Percentiles rank a stretch among this genome's conserved stretches.
Conservation (phyloP, 352 stramenopile species). For the Thalassiosira hispida region DNA sequence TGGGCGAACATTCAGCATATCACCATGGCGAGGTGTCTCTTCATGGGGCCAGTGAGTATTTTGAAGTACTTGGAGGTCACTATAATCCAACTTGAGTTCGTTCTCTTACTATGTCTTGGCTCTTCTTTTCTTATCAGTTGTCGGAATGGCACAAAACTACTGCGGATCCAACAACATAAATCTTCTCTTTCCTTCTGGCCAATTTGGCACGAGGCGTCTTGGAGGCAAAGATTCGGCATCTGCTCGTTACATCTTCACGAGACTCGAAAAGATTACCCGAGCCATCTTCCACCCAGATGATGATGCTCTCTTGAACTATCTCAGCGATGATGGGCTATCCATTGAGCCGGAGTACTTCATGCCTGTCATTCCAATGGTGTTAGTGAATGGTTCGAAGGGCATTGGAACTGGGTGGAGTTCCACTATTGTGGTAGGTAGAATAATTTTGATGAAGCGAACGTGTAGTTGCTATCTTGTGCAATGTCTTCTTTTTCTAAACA, state of each 20-base stretch:
- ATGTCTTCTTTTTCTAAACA: too few relatives aligned
- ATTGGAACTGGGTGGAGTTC: slow-evolving; percentile 99
- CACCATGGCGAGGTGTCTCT: slow-evolving; percentile 99
- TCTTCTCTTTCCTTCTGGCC: slow-evolving; percentile 94
- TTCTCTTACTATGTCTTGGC: too few relatives aligned
- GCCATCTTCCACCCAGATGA: slow-evolving; percentile 98
- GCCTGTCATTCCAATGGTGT: slow-evolving; percentile 93
- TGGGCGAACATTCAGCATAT: slow-evolving; percentile 94
- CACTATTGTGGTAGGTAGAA: slow-evolving; percentile 54
- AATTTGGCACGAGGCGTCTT: slow-evolving; percentile 98
- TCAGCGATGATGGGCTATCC: slow-evolving; percentile 96
- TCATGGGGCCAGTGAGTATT: slow-evolving; percentile 87
- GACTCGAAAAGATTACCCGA: slow-evolving; percentile 95
- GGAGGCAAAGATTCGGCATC: slow-evolving; percentile 96
- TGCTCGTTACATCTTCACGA: slow-evolving; percentile 97
- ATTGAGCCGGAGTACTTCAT: slow-evolving; percentile 99
- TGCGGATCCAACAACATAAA: slow-evolving; percentile 99
- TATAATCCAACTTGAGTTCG: too few relatives aligned
- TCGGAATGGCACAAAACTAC: slow-evolving; percentile 99
- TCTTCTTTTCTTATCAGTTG: slow-evolving; percentile 80
- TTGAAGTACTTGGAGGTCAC: too few relatives aligned
- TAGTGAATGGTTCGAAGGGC: slow-evolving; percentile 98
- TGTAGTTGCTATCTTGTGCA: too few relatives aligned
- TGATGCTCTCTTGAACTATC: slow-evolving; percentile 94
- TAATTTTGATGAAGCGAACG: too few relatives aligned